Base-by-base conservation (phyloP, 78 protist genomes). In the Dictyostelium firmibasis region DNA sequence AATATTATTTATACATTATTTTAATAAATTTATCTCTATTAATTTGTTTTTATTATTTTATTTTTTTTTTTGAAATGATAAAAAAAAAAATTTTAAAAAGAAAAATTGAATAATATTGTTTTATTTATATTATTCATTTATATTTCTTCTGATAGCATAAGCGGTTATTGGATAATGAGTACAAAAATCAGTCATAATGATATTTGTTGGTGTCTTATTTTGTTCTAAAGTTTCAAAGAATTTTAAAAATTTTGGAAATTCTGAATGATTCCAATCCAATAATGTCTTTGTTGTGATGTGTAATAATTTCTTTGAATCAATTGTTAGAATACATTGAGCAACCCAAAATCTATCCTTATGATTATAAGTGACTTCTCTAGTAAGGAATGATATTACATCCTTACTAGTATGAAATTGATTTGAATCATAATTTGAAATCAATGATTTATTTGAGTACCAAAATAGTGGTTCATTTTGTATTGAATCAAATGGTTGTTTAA, bases 341-440 rank as follows among this genome's bases (percentile, higher is more conserved):
- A 75, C 82, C 82, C 82, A 75, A 23, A 75, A 75, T 36, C 25
- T 75, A 14, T n/a, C 16, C 18, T 72, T 25, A 75, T 75, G 82
- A 11, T 33, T 27, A 27, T 18, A 20, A 4, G 31, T 38, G 1
- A 75, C 27, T 38, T 75, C 82, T 75, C 41, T 38, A 23, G 38
- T 6, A 18, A 75, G 27, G 9, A 75, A 75, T 23, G 44, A 14
- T 1, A 75, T 75, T 16, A 75, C 82, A 5, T n/a, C 31, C 38
- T 33, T 36, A 14, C 57, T 36, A 7, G 35, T 36, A 29, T 75
- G 82, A 38, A 35, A 75, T 16, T 75, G 82, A 38, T 38, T 29
- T 13, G 14, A 36, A 29, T 38, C 53, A 38, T 75, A 75, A 29
- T 23, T 36, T 31, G 82, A 75, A 6, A 31, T 10, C 53, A 75